These are phyloP conservation scores for Bretschneidera sinensis DNA, from an alignment of 345 rosid species.

Conservation along the genomic window DNA sequence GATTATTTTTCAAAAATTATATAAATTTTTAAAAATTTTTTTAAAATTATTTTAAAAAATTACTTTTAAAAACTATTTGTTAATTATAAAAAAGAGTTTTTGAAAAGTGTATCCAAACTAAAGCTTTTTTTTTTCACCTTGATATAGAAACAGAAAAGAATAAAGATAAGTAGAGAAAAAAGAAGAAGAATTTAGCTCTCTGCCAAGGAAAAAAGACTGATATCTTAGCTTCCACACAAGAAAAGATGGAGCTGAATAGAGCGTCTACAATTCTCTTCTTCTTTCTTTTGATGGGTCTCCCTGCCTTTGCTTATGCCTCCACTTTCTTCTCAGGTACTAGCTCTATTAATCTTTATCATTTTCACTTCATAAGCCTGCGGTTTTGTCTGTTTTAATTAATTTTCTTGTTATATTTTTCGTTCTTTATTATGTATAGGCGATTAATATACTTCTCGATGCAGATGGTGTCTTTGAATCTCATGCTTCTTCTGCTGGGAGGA, in stretches of 20 bases:
- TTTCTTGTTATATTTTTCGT: not conserved
- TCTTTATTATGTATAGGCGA: not conserved
- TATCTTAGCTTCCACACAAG: constrained; percentile 15
- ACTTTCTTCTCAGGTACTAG: constrained; percentile 38
- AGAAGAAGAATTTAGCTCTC: not conserved
- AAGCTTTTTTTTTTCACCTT: too few species aligned
- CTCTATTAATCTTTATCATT: too few species aligned
- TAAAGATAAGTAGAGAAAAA: too few species aligned
- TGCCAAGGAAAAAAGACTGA: constrained; percentile 16
- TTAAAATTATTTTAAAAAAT: too few species aligned
- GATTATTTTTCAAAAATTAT: too few species aligned
- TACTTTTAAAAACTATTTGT: too few species aligned
- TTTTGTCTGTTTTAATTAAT: too few species aligned
- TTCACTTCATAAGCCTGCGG: too few species aligned
- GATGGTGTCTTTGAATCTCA: constrained; percentile 41
- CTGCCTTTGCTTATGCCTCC: constrained; percentile 24
- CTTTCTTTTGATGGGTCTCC: constrained; percentile 26
- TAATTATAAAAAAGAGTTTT: too few species aligned
- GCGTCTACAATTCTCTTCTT: constrained; percentile 22
- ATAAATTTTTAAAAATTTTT: too few species aligned
- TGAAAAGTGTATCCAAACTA: too few species aligned
- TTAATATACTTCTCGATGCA: constrained; percentile 25
- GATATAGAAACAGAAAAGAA: not conserved
- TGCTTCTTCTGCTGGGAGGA: constrained; percentile 38
- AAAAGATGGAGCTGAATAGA: constrained; percentile 21